A percentile compares a stretch with the other conserved stretches of the same genome.
These are phyloP conservation scores for Isoetes taiwanensis DNA, from an alignment of 75 land plant genomes.

Conservation along the genomic window DNA sequence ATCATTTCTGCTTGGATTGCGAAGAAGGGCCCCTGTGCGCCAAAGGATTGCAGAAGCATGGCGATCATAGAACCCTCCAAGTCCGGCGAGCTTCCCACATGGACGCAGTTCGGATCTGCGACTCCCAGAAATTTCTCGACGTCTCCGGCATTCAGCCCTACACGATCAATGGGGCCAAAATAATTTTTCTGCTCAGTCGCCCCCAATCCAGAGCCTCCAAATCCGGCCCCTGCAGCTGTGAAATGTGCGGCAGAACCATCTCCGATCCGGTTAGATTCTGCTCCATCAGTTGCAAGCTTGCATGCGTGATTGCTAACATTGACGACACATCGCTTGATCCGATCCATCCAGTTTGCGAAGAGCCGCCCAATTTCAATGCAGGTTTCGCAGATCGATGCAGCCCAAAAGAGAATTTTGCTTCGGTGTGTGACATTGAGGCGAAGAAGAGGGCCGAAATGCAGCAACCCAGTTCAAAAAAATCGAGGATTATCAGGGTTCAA, in stretches of 20 bases:
- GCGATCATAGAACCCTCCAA: slow-evolving; percentile 15
- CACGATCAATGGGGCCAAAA: slow-evolving; percentile 16
- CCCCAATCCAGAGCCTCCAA: slow-evolving; percentile 10
- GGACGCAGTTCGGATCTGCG: slow-evolving; percentile 13
- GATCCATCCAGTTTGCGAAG: too few species aligned
- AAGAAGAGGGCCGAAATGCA: too few species aligned
- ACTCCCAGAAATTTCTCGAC: slow-evolving; percentile 12
- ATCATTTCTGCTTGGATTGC: slow-evolving; percentile 26
- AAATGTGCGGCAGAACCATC: slow-evolving; percentile 12
- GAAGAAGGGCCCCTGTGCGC: slow-evolving; percentile 16
- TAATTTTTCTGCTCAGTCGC: slow-evolving; percentile 20
- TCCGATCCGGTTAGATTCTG: slow-evolving; percentile 17
- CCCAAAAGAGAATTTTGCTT: too few species aligned
- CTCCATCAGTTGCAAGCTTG: slow-evolving; percentile 20
- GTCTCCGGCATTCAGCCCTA: slow-evolving; percentile 20
- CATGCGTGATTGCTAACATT: too few species aligned
- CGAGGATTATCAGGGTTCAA: too few species aligned
- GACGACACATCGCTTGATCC: too few species aligned
- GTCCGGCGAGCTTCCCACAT: slow-evolving; percentile 19
- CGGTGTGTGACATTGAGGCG: too few species aligned
- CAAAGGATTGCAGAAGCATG: slow-evolving; percentile 8
- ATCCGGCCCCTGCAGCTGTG: slow-evolving; percentile 11
- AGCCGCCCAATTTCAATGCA: too few species aligned
- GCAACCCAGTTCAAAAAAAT: too few species aligned
- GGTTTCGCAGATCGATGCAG: too few species aligned